Conservation (phyloP, 306 rosid species). For the Quercus agrifolia region DNA sequence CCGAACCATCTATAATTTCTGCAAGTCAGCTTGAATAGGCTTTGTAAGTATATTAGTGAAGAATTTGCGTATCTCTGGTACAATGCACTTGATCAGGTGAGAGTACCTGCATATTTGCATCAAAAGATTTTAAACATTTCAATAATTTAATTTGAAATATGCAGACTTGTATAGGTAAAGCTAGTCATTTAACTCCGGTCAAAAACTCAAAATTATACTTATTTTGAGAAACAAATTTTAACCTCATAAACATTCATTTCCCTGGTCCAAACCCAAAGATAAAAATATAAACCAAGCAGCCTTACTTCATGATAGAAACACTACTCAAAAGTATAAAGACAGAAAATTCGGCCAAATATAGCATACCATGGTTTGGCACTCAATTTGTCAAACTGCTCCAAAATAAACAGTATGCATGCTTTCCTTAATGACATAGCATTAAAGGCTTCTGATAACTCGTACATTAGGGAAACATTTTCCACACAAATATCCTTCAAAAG, state of each 20-base stretch:
- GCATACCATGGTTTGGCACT: slow-evolving; percentile 52
- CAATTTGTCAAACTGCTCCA: slow-evolving; percentile 50
- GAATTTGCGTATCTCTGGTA: slow-evolving; percentile 35
- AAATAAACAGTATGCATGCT: slow-evolving; percentile 56
- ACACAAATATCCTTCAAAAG: slow-evolving; percentile 44
- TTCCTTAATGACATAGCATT: slow-evolving; percentile 55
- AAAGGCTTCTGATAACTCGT: slow-evolving; percentile 50
- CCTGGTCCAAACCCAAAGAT: no score
- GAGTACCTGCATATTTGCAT: slow-evolving; percentile 38
- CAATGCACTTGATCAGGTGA: slow-evolving; percentile 22
- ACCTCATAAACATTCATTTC: no score
- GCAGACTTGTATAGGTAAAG: not conserved
- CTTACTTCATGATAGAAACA: not conserved
- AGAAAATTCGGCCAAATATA: not conserved
- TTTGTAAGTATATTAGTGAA: slow-evolving; percentile 35
- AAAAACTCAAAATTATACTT: no score
- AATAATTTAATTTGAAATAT: not conserved
- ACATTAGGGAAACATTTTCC: slow-evolving; percentile 48
- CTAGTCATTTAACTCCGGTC: no score
- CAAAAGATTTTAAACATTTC: not conserved
- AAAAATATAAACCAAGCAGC: not conserved
- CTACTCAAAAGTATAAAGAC: no score
- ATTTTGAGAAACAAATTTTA: no score
- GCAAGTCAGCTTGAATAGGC: slow-evolving; percentile 7
- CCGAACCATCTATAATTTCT: not conserved